Evolutionary conservation across 2,329 filamentous ascomycete species (phyloP), one percentile per base, ranked within the genome.

Genomic region (Fusarium staphyleae): DNA sequence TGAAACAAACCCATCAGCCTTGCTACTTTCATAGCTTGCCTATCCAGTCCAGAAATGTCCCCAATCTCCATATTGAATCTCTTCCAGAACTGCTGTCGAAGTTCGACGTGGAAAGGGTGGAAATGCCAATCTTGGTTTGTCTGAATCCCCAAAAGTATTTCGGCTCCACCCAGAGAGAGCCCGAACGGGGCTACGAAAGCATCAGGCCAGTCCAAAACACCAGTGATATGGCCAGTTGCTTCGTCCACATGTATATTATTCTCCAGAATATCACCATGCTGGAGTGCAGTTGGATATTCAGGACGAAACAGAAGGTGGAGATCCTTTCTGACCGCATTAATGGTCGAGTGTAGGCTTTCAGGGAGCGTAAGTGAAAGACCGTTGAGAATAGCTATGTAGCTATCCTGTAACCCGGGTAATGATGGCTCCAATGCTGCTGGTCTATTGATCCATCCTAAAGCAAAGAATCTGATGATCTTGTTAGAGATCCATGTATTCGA

Each of bases 211-310:
- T 72, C 68, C 16, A 70, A 44, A 29, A 71, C 59, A 18, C 69
- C 67, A 1, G 63, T 69, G 16, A 72, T 65, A 15, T 53, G 26
- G 22, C 66, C 65, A 7, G 62, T 70, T 2, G 24, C 32, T 3
- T 59, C 36, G 19, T 71, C 60, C 8, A 67, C 57, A 14, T 69
- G 66, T 19, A 71, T 62, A 46, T 73, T 72, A 42, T 64, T 69
- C 58, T 69, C 65, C 18, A 57, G 50, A 19, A 72, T 57, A 45
- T 72, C 67, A 41, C 47, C 53, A 43, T 71, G 64, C 10, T 62
- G 66, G 26, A 69, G 34, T n/a, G 60, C 62, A 18, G 66, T 47
- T 1, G 67, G 66, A 32, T 45, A 60, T 10, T 46, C 49, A 6
- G 34, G 16, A 8, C 26, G 35, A 36, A 66, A 64, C 29, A 70